Conservation (phyloP, 306 rosid genomes). For the Citrullus colocynthis region DNA sequence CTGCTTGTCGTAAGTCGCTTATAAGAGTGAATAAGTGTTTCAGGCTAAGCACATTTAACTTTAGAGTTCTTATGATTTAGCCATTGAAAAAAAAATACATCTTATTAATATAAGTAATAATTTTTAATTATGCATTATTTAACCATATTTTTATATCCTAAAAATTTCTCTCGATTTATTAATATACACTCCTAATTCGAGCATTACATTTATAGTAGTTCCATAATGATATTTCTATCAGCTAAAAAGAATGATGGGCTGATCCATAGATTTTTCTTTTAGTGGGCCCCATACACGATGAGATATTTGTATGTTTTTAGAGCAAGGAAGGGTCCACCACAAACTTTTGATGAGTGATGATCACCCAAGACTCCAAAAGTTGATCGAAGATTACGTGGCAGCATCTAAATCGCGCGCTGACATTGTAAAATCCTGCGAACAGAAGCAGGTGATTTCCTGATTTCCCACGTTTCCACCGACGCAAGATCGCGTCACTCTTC, state of each 20-base stretch:
- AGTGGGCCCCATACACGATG: not conserved
- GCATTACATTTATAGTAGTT: too few species aligned
- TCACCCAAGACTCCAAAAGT: not conserved
- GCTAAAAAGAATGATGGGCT: not conserved
- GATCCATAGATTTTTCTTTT: not conserved
- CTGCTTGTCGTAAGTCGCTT: too few species aligned
- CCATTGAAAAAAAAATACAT: too few species aligned
- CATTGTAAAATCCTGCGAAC: not conserved
- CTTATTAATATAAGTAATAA: too few species aligned
- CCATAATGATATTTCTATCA: too few species aligned
- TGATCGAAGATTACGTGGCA: not conserved
- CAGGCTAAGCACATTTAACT: too few species aligned
- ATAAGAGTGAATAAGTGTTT: too few species aligned
- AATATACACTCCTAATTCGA: too few species aligned
- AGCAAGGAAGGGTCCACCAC: not conserved
- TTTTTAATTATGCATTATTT: too few species aligned
- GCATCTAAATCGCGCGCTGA: not conserved
- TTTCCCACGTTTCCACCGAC: conserved; percentile 7
- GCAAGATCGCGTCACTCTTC: not conserved
- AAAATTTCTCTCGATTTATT: too few species aligned
- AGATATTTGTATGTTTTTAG: conserved; percentile 1
- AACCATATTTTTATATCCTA: too few species aligned
- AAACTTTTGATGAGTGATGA: not conserved
- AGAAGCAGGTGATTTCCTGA: not conserved
- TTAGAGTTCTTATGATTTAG: too few species aligned